Percentiles rank a stretch among this genome's conserved stretches.
Evolutionary conservation across 139 green algal species (phyloP).

Genomic region (Monoraphidium neglectum): DNA sequence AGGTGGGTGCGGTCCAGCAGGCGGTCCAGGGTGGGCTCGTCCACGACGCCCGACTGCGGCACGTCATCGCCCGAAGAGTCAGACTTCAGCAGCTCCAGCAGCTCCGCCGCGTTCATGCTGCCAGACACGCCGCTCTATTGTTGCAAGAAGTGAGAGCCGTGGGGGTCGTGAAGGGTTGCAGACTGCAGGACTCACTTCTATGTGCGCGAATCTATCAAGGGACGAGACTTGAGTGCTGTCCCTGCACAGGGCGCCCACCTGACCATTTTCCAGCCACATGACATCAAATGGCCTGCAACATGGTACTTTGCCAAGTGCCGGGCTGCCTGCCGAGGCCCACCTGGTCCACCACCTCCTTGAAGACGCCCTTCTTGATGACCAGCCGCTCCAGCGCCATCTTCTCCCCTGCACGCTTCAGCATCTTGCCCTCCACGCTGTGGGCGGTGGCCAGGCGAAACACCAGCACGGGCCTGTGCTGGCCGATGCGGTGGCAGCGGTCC

Average conservation of each 20-base stretch:
- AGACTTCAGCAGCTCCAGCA: slow-evolving; percentile 75
- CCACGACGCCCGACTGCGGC: slow-evolving; percentile 71
- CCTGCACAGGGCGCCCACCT: too few relatives aligned
- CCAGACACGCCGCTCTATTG: slow-evolving; percentile 13
- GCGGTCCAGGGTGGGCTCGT: slow-evolving; percentile 62
- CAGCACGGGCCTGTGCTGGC: slow-evolving; percentile 94
- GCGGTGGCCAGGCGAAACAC: slow-evolving; percentile 92
- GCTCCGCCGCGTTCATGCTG: slow-evolving; percentile 68
- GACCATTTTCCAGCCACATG: too few relatives aligned
- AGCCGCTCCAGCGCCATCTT: slow-evolving; percentile 94
- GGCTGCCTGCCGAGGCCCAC: not conserved
- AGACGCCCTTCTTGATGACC: slow-evolving; percentile 96
- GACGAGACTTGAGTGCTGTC: too few relatives aligned
- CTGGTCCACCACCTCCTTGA: slow-evolving; percentile 70
- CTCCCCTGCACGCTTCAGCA: slow-evolving; percentile 83
- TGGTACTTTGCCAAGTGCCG: not conserved
- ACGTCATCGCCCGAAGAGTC: slow-evolving; percentile 58
- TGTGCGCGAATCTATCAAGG: too few relatives aligned
- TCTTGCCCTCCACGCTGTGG: slow-evolving; percentile 93
- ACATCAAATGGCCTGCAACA: too few relatives aligned
- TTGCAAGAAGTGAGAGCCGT: not conserved
- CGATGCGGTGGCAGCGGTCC: slow-evolving; percentile 98
- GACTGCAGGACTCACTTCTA: too few relatives aligned
- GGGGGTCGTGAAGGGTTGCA: too few relatives aligned
- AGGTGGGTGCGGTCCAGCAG: slow-evolving; percentile 79